phyloP scores from a whole-genome alignment of 495 filamentous ascomycete genomes.

The Schizothecium vesticola region DNA sequence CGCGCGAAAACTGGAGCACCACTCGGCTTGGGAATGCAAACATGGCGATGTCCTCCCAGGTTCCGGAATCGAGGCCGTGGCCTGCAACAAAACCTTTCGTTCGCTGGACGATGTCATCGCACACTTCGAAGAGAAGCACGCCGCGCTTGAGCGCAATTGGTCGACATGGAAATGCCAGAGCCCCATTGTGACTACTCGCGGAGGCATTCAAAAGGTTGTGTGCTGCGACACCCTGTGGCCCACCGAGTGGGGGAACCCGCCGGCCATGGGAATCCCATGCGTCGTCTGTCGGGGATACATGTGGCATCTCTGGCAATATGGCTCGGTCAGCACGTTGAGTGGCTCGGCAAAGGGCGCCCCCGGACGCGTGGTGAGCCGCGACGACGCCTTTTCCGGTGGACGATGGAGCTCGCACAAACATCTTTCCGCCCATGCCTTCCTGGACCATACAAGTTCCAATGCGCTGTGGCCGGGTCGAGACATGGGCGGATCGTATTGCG shows the following conservation, averaged over 20 bases:
- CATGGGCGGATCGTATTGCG: neutral
- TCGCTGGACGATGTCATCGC: neutral
- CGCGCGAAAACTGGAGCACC: neutral
- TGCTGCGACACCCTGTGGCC: neutral
- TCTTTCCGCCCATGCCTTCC: neutral
- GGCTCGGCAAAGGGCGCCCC: neutral
- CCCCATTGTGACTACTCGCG: neutral
- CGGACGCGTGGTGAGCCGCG: slow-evolving; percentile 4
- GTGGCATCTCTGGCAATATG: slow-evolving; percentile 10
- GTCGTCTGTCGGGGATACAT: neutral
- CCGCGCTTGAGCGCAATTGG: neutral
- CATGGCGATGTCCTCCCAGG: neutral
- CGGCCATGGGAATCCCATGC: neutral
- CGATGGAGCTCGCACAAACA: neutral
- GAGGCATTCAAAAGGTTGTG: neutral
- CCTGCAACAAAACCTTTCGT: neutral
- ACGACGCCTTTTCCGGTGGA: neutral
- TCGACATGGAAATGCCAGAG: slow-evolving; percentile 1
- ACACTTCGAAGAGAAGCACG: slow-evolving; percentile 9
- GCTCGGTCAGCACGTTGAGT: neutral
- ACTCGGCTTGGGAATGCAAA: slow-evolving; percentile 8
- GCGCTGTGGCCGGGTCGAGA: neutral
- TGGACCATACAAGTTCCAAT: neutral
- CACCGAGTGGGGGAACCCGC: neutral
- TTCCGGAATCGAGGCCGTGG: neutral